Evolutionary conservation across 805 yeast species (phyloP), one percentile per base, ranked within the genome.

Genomic region (Candida insectalens): DNA sequence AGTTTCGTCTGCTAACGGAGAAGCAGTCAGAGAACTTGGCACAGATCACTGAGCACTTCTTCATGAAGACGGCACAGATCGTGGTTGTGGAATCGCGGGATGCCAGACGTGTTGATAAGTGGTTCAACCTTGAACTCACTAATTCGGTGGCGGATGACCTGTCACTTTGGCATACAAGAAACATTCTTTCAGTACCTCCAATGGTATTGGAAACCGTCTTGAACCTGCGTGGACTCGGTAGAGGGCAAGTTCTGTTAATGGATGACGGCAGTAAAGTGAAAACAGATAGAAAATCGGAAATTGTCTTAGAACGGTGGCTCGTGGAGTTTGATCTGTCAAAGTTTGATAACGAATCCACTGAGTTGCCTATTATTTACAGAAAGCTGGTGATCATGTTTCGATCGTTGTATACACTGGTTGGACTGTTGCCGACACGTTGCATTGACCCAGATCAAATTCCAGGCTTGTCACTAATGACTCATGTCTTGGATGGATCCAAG

Each of bases 241-340:
- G 45, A 10, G 38, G 43, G n/a, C 50, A 49, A 29, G 38, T 49
- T 6, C 41, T 55, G 13, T 30, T 45, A 30, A 30, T 53, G 5
- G 47, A 48, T 19, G 29, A 19, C 14, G 50, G 45, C 17, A 60
- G 69, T 7, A 77, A 77, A 9, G 63, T 79, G 7, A 72, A 67
- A 38, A 80, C 79, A 10, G 63, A 69, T 3, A 74, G 71, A 47
- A 81, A 81, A 47, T 66, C 74, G 13, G 97, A 89, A 55, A 72
- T 92, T n/a, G 96, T 92, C 2, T 59, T 92, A 37, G 98, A 92
- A 50, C 68, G 98, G 38, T 92, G 98, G 98, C 64, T 85, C 17
- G 60, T 92, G 22, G 95, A 88, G 53, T 71, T 88, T 39, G 88
- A 81, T 47, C 57, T 71, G 13, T 60, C 59, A 27, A 54, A 52